phyloP scores from a whole-genome alignment of 441 rosid genomes.

The Mallotus repandus region DNA sequence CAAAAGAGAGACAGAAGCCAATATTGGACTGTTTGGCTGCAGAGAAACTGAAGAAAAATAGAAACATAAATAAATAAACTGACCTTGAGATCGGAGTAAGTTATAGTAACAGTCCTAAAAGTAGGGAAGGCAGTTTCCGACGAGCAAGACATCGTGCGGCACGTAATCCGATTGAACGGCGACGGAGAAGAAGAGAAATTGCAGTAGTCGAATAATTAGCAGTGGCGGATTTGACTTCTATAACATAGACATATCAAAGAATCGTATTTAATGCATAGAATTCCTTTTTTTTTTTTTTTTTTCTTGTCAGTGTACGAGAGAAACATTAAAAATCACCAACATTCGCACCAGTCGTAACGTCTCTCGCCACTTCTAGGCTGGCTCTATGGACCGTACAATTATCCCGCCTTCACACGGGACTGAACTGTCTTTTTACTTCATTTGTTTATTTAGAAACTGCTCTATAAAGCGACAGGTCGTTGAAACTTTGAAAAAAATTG shows the following conservation, averaged over 20 bases:
- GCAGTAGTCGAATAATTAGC: background rate
- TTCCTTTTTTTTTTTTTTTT: too few species aligned
- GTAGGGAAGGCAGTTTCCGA: constrained; percentile 42
- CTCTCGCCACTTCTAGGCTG: too few species aligned
- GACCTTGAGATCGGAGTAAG: constrained; percentile 76
- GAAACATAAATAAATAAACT: background rate
- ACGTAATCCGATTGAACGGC: constrained; percentile 23
- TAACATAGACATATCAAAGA: background rate
- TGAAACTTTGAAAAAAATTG: too few species aligned
- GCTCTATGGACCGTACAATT: background rate
- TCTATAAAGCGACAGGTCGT: too few species aligned
- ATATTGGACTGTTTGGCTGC: background rate
- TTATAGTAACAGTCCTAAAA: constrained; percentile 62
- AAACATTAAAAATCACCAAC: too few species aligned
- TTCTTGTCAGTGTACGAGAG: too few species aligned
- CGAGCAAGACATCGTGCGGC: constrained; percentile 44
- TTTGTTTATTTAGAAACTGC: background rate
- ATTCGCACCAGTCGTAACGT: too few species aligned
- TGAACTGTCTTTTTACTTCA: background rate
- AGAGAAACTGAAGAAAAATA: background rate
- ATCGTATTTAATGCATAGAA: too few species aligned
- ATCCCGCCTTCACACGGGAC: constrained; percentile 18
- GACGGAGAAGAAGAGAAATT: constrained; percentile 11
- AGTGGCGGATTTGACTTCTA: background rate
- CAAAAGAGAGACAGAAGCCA: constrained; percentile 6